Conservation (phyloP, 2,329 filamentous ascomycete species). For the Monosporascus sp. region DNA sequence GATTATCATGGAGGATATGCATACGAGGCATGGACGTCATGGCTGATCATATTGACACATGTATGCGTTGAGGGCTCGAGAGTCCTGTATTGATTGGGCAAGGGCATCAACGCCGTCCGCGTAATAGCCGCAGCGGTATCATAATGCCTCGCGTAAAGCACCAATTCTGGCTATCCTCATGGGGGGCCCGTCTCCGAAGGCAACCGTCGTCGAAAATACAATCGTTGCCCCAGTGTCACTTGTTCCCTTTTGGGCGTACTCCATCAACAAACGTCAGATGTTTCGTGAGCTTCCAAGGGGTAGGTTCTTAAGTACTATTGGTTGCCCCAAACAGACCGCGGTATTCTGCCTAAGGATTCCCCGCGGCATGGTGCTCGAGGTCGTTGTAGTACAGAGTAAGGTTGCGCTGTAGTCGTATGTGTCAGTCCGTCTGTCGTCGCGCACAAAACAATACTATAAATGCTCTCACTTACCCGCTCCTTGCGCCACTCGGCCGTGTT, state of each 20-base stretch:
- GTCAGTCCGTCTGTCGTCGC: background rate
- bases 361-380: slow-evolving; percentile 41
- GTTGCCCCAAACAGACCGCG: slow-evolving; percentile 1
- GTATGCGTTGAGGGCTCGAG: background rate
- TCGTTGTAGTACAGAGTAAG: slow-evolving; percentile 58
- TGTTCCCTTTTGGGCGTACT: slow-evolving; percentile 13
- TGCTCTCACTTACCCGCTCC: slow-evolving; percentile 47
- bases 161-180: too few relatives aligned
- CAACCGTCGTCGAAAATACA: slow-evolving; percentile 3
- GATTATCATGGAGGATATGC: background rate
- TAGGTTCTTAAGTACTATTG: background rate
- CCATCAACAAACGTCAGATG: slow-evolving; percentile 18
- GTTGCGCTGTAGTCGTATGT: slow-evolving; percentile 40
- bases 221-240: slow-evolving; percentile 8
- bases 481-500: slow-evolving; percentile 57
- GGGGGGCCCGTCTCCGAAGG: too few relatives aligned
- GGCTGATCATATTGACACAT: too few relatives aligned
- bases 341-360: slow-evolving; percentile 8
- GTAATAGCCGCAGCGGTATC: too few relatives aligned
- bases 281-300: slow-evolving; percentile 4
- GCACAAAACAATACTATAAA: background rate
- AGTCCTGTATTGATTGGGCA: background rate
- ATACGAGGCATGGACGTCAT: background rate
- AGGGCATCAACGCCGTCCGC: background rate
- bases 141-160: too few relatives aligned